Evolutionary conservation across 2,329 filamentous ascomycete species (phyloP).

Genomic region (Sclerotinia minor): DNA sequence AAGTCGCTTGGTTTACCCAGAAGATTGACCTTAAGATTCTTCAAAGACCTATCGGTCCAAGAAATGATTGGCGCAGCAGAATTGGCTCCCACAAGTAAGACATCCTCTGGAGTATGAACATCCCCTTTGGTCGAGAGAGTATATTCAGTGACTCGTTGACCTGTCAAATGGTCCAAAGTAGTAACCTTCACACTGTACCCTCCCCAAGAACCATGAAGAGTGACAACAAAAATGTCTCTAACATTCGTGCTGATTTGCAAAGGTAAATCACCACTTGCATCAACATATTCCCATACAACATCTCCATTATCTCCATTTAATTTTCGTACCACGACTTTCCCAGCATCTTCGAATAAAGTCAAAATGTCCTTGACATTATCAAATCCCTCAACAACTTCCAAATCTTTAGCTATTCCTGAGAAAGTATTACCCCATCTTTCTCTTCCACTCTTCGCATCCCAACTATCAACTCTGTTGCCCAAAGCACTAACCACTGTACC

Average conservation of each 20-base stretch:
- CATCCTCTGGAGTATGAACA: slow-evolving; percentile 61
- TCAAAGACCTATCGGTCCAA: slow-evolving; percentile 66
- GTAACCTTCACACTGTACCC: slow-evolving; percentile 77
- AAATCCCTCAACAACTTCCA: slow-evolving; percentile 71
- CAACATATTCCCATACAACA: slow-evolving; percentile 76
- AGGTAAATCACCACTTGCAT: slow-evolving; percentile 67
- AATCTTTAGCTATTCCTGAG: slow-evolving; percentile 59
- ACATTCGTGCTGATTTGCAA: slow-evolving; percentile 72
- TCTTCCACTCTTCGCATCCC: slow-evolving; percentile 80
- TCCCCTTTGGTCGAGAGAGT: slow-evolving; percentile 73
- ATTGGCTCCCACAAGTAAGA: slow-evolving; percentile 75
- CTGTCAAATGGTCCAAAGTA: slow-evolving; percentile 70
- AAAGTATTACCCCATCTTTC: slow-evolving; percentile 72
- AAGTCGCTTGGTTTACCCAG: slow-evolving; percentile 58
- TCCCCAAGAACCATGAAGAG: slow-evolving; percentile 67
- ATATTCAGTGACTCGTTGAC: slow-evolving; percentile 70
- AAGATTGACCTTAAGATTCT: slow-evolving; percentile 69
- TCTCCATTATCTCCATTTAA: slow-evolving; percentile 71
- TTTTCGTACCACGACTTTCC: slow-evolving; percentile 62
- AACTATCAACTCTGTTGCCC: slow-evolving; percentile 70
- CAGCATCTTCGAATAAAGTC: slow-evolving; percentile 61
- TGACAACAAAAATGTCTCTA: slow-evolving; percentile 72
- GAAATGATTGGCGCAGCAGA: slow-evolving; percentile 72
- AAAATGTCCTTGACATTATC: slow-evolving; percentile 67
- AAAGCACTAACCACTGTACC: slow-evolving; percentile 74